Evolutionary conservation across 2,329 filamentous ascomycete species (phyloP), one percentile per base, ranked within the genome.

Genomic region (Leptographium radiaticola): DNA sequence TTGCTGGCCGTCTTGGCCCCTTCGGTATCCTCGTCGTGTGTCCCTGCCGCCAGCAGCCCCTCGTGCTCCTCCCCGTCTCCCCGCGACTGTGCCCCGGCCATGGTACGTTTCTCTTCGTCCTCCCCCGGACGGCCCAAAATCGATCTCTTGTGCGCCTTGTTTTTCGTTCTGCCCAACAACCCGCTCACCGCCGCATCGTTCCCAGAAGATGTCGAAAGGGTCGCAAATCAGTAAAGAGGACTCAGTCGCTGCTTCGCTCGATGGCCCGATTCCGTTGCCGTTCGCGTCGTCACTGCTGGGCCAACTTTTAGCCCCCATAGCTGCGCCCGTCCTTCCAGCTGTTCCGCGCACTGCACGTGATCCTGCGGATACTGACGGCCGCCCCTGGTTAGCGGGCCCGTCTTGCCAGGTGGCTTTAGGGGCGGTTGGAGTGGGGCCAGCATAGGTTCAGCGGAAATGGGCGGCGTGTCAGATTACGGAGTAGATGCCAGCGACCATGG

Each of bases 31-130:
- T 6, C 46, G 6, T 30, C 30, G 30, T 34, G 25, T 4, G n/a
- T 13, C 44, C 47, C 49, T n/a, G n/a, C 45, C 45, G 60, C 57
- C 20, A 66, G 59, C 38, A 65, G 58, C 43, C 60, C 61, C 39
- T 61, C 54, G 43, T 57, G 57, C 48, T 65, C 64, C 25, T 62
- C 60, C 46, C 53, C 53, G 31, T 44, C 49, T 46, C 50, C 38
- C 25, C 11, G 2, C 38, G 39, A 43, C 50, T 38, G 25, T 12
- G 42, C n/a, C 33, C 33, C 31, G 12, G 42, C 50, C 50, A 50
- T 50, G n/a, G n/a, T n/a, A n/a, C n/a, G n/a, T n/a, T 7, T 50
- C 13, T 33, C 9, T 9, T 7, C 30, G 18, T 16, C 4, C 42
- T 12, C 10, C 10, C 20, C n/a, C 2, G 2, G 42, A 12, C 10